Evolutionary conservation across 78 protist genomes (phyloP), one percentile per base, ranked within the genome.

Genomic region (Bodo saltans): DNA sequence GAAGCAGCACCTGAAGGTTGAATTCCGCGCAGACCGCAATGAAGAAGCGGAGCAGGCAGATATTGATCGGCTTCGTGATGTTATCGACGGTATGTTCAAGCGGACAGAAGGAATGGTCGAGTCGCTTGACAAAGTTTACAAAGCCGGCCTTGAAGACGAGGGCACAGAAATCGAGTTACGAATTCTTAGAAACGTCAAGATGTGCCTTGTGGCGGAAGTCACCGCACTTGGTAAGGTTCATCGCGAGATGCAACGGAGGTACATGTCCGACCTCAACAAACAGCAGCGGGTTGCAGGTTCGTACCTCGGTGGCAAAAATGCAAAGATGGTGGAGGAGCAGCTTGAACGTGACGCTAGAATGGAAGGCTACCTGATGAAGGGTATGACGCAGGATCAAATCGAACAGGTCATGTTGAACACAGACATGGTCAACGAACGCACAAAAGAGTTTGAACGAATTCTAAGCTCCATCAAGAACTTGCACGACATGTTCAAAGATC

Each of bases 401-500:
- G 73, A 29, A 12, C 4, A 12, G 33, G 26, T 70, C 41, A 70
- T 70, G 30, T 27, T 70, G 37, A 29, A 32, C 73, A 32, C 17
- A 3, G 12, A 32, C 41, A 12, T 70, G 30, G 12, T 70, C 73
- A 23, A 32, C 30, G 33, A 73, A 78, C 52, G 86, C 34, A 78
- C 32, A 1, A 38, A 2, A 1, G 88, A 85, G 74, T 47, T 85
- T 17, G 3, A 8, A 68, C 12, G 25, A 35, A 85, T 85, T 32
- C 42, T 29, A 17, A 42, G 42, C 34, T 60, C 84, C 32, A 87
- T 87, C 32, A 29, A 40, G 26, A 86, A 75, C 26, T 83, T 87
- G 40, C 42, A 33, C 28, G 42, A 28, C 27, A 83, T 87, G 37
- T 83, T 87, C 74, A 80, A 82, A 67, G 90, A 87, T 32, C 38